Conservation (phyloP, 1,139 yeast genomes). For the Pichia cactophila region DNA sequence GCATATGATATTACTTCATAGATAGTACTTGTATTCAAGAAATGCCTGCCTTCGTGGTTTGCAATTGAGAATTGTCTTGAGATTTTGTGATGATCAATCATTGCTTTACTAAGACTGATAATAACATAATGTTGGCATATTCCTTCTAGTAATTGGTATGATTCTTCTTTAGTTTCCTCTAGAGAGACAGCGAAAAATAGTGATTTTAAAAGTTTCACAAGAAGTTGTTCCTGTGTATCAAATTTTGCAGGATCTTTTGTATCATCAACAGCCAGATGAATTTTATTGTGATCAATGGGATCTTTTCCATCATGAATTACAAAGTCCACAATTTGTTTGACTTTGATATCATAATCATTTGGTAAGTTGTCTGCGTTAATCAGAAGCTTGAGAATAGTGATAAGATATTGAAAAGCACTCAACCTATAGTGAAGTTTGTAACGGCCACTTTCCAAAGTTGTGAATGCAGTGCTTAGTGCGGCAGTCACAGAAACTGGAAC, state of each 20-base stretch:
- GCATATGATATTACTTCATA: conserved; percentile 74
- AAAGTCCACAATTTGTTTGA: conserved; percentile 43
- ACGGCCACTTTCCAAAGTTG: conserved; percentile 58
- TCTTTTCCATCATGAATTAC: conserved; percentile 26
- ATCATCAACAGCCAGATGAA: conserved; percentile 37
- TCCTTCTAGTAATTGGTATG: conserved; percentile 52
- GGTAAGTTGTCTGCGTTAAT: conserved; percentile 63
- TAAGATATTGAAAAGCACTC: conserved; percentile 69
- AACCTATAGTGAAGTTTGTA: conserved; percentile 60
- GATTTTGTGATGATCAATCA: conserved; percentile 61
- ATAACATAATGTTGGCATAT: conserved; percentile 75
- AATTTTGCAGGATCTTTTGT: conserved; percentile 44
- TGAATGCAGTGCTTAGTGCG: conserved; percentile 70
- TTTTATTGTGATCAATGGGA: conserved; percentile 17
- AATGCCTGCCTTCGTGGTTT: conserved; percentile 71
- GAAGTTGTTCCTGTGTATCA: conserved; percentile 53
- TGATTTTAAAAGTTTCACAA: conserved; percentile 56
- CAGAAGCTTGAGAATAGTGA: conserved; percentile 60
- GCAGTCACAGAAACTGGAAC: conserved; percentile 76
- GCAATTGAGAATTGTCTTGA: conserved; percentile 66
- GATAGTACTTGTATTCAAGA: conserved; percentile 61
- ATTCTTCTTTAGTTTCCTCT: conserved; percentile 67
- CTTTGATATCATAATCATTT: conserved; percentile 39
- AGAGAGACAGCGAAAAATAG: conserved; percentile 70
- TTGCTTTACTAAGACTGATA: conserved; percentile 66